Evolutionary conservation across 2,329 filamentous ascomycete species (phyloP).

Genomic region (Lachnellula arida): DNA sequence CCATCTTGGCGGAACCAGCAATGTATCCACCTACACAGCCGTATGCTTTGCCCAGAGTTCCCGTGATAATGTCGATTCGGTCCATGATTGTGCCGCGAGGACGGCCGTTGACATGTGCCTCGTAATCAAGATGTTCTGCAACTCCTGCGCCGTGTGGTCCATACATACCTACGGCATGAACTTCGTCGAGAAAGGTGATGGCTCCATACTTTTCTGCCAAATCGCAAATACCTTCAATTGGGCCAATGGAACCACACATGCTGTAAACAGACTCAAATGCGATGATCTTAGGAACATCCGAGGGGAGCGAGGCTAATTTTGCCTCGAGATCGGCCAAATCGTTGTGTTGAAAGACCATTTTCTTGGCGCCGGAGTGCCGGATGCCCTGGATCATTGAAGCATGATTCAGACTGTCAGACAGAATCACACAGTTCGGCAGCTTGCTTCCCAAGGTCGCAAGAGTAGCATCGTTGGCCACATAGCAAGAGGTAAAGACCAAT

Average conservation of each 20-base stretch:
- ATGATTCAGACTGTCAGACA: slow-evolving; percentile 97
- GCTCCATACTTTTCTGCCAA: slow-evolving; percentile 96
- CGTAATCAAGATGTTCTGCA: slow-evolving; percentile 93
- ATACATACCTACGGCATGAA: slow-evolving; percentile 99
- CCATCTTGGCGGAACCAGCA: slow-evolving; percentile 77
- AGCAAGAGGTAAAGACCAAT: slow-evolving; percentile 95
- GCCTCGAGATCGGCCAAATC: slow-evolving; percentile 88
- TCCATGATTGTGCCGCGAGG: slow-evolving; percentile 87
- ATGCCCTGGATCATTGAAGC: slow-evolving; percentile 99
- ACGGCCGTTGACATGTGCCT: slow-evolving; percentile 71
- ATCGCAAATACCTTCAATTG: slow-evolving; percentile 93
- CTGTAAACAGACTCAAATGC: slow-evolving; percentile 98
- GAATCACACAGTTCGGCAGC: slow-evolving; percentile 90
- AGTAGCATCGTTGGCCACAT: slow-evolving; percentile 96
- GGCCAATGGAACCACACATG: slow-evolving; percentile 97
- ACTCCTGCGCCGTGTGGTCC: slow-evolving; percentile 93
- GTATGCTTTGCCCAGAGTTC: slow-evolving; percentile 94
- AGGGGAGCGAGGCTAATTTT: slow-evolving; percentile 82
- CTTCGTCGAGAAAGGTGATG: slow-evolving; percentile 96
- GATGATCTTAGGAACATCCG: slow-evolving; percentile 91
- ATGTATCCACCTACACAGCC: slow-evolving; percentile 98
- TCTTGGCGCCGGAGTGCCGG: slow-evolving; percentile 92
- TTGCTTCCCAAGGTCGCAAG: slow-evolving; percentile 96
- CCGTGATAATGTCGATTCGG: slow-evolving; percentile 95
- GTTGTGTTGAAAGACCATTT: slow-evolving; percentile 98